A percentile compares a stretch with the other conserved stretches of the same genome.
Evolutionary conservation across 345 rosid genomes (phyloP).

Genomic region (Dimocarpus longan): DNA sequence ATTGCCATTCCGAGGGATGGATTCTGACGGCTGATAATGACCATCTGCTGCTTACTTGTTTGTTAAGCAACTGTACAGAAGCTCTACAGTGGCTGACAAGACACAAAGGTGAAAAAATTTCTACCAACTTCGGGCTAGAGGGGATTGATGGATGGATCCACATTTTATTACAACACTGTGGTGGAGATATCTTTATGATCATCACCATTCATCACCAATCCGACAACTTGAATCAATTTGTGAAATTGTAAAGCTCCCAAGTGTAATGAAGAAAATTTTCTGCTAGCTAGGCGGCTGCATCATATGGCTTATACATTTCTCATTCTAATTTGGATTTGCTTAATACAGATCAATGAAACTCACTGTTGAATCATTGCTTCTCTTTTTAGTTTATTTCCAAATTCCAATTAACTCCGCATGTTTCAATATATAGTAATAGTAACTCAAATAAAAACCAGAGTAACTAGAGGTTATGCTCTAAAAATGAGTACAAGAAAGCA

Average conservation of each 20-base stretch:
- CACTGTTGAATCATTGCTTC: neutral
- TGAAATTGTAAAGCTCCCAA: conserved; percentile 19
- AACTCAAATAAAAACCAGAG: neutral
- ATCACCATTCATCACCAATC: conserved; percentile 14
- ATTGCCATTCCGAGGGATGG: conserved; percentile 74
- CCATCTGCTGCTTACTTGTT: neutral
- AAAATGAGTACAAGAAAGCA: too few species aligned
- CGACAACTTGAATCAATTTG: neutral
- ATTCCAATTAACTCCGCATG: conserved; percentile 4
- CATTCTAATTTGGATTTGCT: conserved; percentile 17
- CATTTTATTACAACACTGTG: conserved; percentile 15
- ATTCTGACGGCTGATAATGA: conserved; percentile 57
- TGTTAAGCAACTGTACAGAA: conserved; percentile 14
- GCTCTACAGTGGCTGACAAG: conserved; percentile 11
- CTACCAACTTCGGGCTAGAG: neutral
- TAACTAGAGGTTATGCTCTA: too few species aligned
- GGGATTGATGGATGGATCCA: conserved; percentile 16
- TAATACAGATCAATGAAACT: conserved; percentile 4
- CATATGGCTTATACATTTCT: conserved; percentile 2
- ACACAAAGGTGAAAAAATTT: neutral
- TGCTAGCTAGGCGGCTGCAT: neutral
- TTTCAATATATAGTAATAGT: neutral
- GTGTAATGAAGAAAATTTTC: conserved; percentile 3
- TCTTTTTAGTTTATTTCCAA: neutral
- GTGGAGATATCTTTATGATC: conserved; percentile 4